Conservation (phyloP, 306 rosid genomes). For the Sophora flavescens region DNA sequence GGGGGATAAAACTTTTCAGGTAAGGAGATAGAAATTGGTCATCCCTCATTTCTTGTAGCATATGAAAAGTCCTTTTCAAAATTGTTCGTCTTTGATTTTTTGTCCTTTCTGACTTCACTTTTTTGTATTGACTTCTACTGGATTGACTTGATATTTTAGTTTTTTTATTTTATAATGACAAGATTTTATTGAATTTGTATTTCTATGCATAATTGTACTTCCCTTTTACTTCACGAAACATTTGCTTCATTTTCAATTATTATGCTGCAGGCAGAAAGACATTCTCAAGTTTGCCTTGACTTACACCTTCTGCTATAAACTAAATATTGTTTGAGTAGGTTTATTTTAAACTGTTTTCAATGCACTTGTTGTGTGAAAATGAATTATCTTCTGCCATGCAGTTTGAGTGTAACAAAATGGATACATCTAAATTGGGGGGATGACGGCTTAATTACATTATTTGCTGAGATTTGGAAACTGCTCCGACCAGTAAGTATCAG, state of each 20-base stretch:
- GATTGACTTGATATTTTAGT: neutral
- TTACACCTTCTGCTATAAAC: slow-evolving; percentile 12
- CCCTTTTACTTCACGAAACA: neutral
- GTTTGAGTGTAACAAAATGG: slow-evolving; percentile 98
- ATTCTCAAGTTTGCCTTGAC: slow-evolving; percentile 22
- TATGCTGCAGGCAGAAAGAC: slow-evolving; percentile 12
- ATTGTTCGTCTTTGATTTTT: neutral
- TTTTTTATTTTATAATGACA: neutral
- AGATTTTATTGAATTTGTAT: neutral
- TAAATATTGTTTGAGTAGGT: neutral
- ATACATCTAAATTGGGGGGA: slow-evolving; percentile 98
- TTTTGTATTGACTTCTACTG: slow-evolving; percentile 8
- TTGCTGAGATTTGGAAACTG: slow-evolving; percentile 81
- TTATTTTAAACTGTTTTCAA: slow-evolving; percentile 27
- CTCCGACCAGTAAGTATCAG: slow-evolving; percentile 72
- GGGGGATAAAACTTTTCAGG: slow-evolving; percentile 16
- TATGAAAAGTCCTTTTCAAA: slow-evolving; percentile 18
- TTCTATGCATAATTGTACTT: slow-evolving; percentile 13
- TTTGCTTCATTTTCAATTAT: slow-evolving; percentile 22
- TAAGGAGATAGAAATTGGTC: slow-evolving; percentile 4
- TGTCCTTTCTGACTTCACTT: neutral
- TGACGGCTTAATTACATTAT: slow-evolving; percentile 80
- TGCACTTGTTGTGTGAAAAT: slow-evolving; percentile 28
- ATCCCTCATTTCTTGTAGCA: neutral
- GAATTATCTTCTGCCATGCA: slow-evolving; percentile 55